Base-by-base conservation (phyloP, 345 rosid genomes). In the Syzygium aqueum region DNA sequence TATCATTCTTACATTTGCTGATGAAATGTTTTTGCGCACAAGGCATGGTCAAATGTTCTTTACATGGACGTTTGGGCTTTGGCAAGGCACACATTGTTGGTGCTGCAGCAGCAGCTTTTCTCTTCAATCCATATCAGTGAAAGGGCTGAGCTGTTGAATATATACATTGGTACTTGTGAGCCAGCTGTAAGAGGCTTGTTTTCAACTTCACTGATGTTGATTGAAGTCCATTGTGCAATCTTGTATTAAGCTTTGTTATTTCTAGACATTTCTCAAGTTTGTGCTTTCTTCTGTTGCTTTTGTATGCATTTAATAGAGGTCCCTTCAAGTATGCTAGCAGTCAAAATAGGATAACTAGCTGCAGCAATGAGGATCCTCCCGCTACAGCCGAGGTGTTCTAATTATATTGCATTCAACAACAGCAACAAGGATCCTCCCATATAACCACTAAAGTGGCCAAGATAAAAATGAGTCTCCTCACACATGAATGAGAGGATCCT, bases 41-140 rank as follows among this genome's bases (percentile, higher is more conserved):
- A 59, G 16, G 30, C 67, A 59, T 5, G 17, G 67, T 59, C 67
- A 96, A 97, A 92, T 96, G 67, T 97, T 91, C 98, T 97, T 91
- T 96, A 87, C 95, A 97, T 90, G 98, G 98, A 77, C 95, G 97
- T 89, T 96, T 95, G 86, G 98, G 97, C 85, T 97, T 98, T 89
- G 99, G 98, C 88, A 97, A 97, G 94, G 94, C 96, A 40, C 98
- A 97, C 95, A 94, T 97, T 86, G 97, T 96, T 86, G 98, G 95
- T 88, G 97, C 96, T 88, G 95, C 95, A 86, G 95, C 98, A 67
- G 96, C 97, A 88, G 95, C 96, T 54, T 97, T 88, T 96, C 99
- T 15, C 91, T 97, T 63, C 93, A 96, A 83, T 97, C 96, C 89
- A 96, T 97, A 90, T 95, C 98, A 11, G 97, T 97, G 85, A 97